These are phyloP conservation scores for Tylopilus sp. DNA, from an alignment of 768 basidiomycete genomes.

Conservation along the genomic window DNA sequence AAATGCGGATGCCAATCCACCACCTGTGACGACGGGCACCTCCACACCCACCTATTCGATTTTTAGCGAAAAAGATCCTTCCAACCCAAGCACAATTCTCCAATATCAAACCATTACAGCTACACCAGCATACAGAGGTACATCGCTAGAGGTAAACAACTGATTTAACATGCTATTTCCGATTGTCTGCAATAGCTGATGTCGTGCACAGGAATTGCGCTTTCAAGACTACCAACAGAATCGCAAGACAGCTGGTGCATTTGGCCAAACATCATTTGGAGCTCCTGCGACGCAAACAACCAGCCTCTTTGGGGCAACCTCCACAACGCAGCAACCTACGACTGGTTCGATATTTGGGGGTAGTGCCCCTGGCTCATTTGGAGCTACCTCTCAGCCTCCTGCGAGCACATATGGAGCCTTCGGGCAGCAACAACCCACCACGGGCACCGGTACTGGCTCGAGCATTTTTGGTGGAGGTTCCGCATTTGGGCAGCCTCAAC, in stretches of 20 bases:
- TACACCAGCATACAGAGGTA: constrained; percentile 74
- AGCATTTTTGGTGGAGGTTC: constrained; percentile 42
- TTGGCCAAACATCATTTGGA: constrained; percentile 44
- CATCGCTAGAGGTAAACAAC: constrained; percentile 65
- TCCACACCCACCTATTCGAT: constrained; percentile 59
- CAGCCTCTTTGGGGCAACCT: constrained; percentile 25
- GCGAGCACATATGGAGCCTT: constrained; percentile 32
- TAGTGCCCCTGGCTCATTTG: constrained; percentile 20
- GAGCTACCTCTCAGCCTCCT: constrained; percentile 25
- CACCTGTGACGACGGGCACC: constrained; percentile 67
- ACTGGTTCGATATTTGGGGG: constrained; percentile 32
- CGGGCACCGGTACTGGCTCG: constrained; percentile 30
- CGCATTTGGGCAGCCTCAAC: constrained; percentile 39
- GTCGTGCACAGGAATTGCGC: constrained; percentile 57
- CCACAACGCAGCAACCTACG: constrained; percentile 28
- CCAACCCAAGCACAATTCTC: constrained; percentile 41
- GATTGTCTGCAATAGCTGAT: neutral
- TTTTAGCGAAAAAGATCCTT: constrained; percentile 64
- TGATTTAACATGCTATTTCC: constrained; percentile 2
- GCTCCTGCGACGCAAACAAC: constrained; percentile 26
- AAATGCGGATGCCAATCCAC: constrained; percentile 36
- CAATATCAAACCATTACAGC: constrained; percentile 83
- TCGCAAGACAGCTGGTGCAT: constrained; percentile 66
- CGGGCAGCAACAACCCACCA: constrained; percentile 36
- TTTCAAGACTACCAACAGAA: constrained; percentile 73